Evolutionary conservation across 139 green algal genomes (phyloP).

Genomic region (Chlorella sp.): DNA sequence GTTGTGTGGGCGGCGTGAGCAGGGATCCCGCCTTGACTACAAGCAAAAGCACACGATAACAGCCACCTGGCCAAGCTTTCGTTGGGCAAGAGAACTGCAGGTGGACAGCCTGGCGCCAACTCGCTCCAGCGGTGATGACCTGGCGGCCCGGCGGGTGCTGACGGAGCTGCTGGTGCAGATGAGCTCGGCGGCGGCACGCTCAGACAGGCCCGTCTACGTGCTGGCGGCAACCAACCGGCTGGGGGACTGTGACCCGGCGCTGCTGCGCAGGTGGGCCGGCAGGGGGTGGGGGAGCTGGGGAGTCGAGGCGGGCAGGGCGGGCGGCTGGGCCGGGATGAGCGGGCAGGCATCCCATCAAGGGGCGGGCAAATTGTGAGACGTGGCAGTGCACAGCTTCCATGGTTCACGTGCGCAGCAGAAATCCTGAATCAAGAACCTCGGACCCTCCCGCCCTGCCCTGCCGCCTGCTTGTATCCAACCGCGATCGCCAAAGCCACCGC

Average conservation of each 20-base stretch:
- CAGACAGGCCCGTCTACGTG: constrained; percentile 46
- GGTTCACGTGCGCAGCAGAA: too few species aligned
- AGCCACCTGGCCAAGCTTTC: too few species aligned
- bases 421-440: background rate
- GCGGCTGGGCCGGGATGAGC: too few species aligned
- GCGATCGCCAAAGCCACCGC: too few species aligned
- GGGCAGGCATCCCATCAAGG: background rate
- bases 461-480: background rate
- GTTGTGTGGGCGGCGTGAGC: too few species aligned
- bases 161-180: constrained; percentile 75
- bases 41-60: too few species aligned
- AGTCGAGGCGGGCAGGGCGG: too few species aligned
- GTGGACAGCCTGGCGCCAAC: background rate
- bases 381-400: background rate
- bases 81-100: too few species aligned
- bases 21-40: too few species aligned
- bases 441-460: background rate
- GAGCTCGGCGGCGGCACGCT: constrained; percentile 9
- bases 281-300: background rate
- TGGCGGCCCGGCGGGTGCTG: constrained; percentile 56
- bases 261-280: constrained; percentile 50
- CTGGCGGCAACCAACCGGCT: constrained; percentile 74
- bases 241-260: constrained; percentile 65
- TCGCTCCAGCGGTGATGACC: constrained; percentile 45
- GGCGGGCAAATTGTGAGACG: background rate